Conservation (phyloP, 768 basidiomycete species). For the Auriscalpium orientale region DNA sequence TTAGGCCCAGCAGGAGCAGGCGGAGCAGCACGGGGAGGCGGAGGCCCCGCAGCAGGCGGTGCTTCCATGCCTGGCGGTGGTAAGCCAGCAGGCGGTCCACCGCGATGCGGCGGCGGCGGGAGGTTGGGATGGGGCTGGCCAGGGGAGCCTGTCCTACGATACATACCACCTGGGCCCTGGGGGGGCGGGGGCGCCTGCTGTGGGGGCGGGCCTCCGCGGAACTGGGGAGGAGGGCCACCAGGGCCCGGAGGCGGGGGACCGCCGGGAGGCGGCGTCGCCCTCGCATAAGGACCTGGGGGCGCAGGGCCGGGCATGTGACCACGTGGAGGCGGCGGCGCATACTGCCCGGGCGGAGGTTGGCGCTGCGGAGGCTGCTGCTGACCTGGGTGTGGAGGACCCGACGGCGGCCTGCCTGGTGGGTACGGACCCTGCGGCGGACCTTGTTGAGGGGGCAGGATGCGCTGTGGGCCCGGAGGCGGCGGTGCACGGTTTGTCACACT, state of each 20-base stretch:
- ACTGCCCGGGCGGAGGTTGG: conserved; percentile 32
- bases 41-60: neutral
- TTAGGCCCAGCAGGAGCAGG: conserved; percentile 27
- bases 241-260: conserved; percentile 26
- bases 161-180: neutral
- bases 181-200: conserved; percentile 8
- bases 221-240: conserved; percentile 8
- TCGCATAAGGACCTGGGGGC: conserved; percentile 28
- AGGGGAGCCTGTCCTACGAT: neutral
- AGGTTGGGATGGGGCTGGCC: conserved; percentile 3
- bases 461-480: conserved; percentile 7
- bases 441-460: conserved; percentile 1
- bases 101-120: conserved; percentile 4
- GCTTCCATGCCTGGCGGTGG: conserved; percentile 19
- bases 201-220: conserved; percentile 7
- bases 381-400: neutral
- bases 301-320: conserved; percentile 16
- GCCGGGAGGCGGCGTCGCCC: conserved; percentile 36
- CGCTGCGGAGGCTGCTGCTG: neutral
- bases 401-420: neutral
- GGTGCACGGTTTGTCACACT: conserved; percentile 34
- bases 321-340: conserved; percentile 23
- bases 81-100: conserved; percentile 12
- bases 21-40: conserved; percentile 3
- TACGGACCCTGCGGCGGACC: neutral